Conservation (phyloP, 768 basidiomycete species). For the Rhizopogon vulgaris region DNA sequence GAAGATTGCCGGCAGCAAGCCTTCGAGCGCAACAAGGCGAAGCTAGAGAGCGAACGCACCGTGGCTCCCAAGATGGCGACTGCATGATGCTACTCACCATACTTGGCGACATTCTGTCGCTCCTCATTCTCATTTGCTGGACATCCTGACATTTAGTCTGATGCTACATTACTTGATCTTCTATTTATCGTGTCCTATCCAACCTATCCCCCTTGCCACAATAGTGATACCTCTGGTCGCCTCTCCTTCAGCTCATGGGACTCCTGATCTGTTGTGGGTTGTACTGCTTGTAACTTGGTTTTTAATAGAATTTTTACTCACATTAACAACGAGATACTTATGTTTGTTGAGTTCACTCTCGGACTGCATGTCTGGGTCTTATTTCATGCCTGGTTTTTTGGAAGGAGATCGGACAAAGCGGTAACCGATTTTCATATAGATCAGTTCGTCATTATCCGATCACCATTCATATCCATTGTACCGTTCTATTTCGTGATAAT, state of each 20-base stretch:
- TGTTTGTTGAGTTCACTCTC: not conserved
- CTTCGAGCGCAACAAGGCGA: conserved; percentile 81
- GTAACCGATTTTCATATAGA: not conserved
- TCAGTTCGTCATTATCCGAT: not conserved
- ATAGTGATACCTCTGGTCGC: not conserved
- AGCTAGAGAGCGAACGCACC: conserved; percentile 84
- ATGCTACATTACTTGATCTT: not conserved
- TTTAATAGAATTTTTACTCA: conserved; percentile 1
- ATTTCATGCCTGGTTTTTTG: not conserved
- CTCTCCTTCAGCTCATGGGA: not conserved
- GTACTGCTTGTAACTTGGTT: not conserved
- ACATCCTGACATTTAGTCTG: not conserved
- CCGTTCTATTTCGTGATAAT: not conserved
- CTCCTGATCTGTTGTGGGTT: not conserved
- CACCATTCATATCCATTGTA: not conserved
- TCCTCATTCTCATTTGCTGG: not conserved
- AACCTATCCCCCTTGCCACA: not conserved
- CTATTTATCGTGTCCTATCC: not conserved
- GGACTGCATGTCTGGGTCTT: not conserved
- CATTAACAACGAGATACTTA: not conserved
- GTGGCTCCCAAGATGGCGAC: conserved; percentile 82
- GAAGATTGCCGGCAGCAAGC: conserved; percentile 84
- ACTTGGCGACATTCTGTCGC: not conserved
- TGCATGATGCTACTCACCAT: conserved; percentile 36
- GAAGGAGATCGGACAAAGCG: no score